Conservation (phyloP, 495 filamentous ascomycete genomes). For the Talaromyces proteolyticus region DNA sequence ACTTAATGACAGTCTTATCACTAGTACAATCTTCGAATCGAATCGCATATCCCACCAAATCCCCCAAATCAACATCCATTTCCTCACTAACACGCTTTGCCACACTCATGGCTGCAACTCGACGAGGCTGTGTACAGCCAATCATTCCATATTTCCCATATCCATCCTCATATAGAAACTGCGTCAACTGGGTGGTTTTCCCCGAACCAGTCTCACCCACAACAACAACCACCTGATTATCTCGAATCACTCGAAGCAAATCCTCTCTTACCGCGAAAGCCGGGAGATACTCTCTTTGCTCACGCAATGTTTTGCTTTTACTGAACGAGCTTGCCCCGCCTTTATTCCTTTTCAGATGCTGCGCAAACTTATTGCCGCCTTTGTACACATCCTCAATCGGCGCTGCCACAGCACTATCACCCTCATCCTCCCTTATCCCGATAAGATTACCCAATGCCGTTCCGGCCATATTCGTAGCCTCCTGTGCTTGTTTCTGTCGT, state of each 20-base stretch:
- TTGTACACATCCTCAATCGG: conserved; percentile 67
- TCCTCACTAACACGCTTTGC: conserved; percentile 98
- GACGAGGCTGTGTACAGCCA: conserved; percentile 89
- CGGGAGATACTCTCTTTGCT: conserved; percentile 91
- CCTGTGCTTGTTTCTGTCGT: conserved; percentile 89
- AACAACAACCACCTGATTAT: conserved; percentile 96
- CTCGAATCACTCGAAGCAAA: conserved; percentile 85
- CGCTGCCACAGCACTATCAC: conserved; percentile 75
- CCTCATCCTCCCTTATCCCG: conserved; percentile 92
- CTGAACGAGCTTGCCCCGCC: conserved; percentile 85
- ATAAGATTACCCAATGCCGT: conserved; percentile 91
- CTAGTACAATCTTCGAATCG: conserved; percentile 98
- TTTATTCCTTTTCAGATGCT: conserved; percentile 83
- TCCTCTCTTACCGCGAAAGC: conserved; percentile 98
- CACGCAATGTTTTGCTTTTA: conserved; percentile 80
- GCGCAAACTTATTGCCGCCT: conserved; percentile 75
- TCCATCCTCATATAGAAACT: conserved; percentile 91
- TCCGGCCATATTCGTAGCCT: conserved; percentile 89
- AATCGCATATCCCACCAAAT: conserved; percentile 91
- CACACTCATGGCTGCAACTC: conserved; percentile 98
- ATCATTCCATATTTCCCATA: conserved; percentile 85
- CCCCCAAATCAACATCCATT: conserved; percentile 94
- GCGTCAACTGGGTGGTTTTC: conserved; percentile 94
- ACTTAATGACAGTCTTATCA: conserved; percentile 92
- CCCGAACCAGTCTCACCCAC: conserved; percentile 96